phyloP scores from a whole-genome alignment of 2,329 filamentous ascomycete genomes.

The Paraconiothyrium sp. region DNA sequence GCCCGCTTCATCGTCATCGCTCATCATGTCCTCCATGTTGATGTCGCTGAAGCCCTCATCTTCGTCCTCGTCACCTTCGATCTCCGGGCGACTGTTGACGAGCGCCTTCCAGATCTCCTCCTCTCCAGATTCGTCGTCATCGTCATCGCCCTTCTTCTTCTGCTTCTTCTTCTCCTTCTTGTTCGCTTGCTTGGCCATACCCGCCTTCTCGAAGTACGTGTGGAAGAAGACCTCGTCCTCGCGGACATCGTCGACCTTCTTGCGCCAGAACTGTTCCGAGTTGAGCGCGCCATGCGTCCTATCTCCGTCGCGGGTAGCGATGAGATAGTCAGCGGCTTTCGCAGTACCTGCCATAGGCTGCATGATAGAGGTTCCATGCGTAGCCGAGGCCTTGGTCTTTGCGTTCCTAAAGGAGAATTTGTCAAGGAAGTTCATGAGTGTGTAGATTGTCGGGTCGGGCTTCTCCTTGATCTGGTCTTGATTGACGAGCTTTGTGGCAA shows the following conservation, averaged over 20 bases:
- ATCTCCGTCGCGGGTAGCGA: constrained; percentile 67
- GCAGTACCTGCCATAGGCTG: constrained; percentile 80
- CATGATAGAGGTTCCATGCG: constrained; percentile 92
- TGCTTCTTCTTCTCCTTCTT: constrained; percentile 65
- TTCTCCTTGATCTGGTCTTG: constrained; percentile 80
- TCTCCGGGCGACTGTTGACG: constrained; percentile 79
- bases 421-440: constrained; percentile 93
- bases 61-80: constrained; percentile 72
- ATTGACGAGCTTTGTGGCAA: constrained; percentile 76
- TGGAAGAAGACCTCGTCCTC: constrained; percentile 98
- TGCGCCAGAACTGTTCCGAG: constrained; percentile 88
- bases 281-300: constrained; percentile 76
- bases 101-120: constrained; percentile 93
- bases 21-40: constrained; percentile 57
- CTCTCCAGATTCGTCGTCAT: constrained; percentile 66
- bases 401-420: constrained; percentile 98
- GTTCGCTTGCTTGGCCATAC: constrained; percentile 63
- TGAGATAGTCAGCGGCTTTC: constrained; percentile 67
- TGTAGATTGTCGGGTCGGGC: constrained; percentile 89
- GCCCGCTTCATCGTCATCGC: constrained; percentile 57
- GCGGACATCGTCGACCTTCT: constrained; percentile 85
- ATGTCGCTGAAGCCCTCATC: constrained; percentile 64
- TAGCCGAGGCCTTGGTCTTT: constrained; percentile 68
- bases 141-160: constrained; percentile 52
- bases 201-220: constrained; percentile 83